Evolutionary conservation across 768 basidiomycete genomes (phyloP), one percentile per base, ranked within the genome.

Genomic region (Tubosaeta brunneosetosa): DNA sequence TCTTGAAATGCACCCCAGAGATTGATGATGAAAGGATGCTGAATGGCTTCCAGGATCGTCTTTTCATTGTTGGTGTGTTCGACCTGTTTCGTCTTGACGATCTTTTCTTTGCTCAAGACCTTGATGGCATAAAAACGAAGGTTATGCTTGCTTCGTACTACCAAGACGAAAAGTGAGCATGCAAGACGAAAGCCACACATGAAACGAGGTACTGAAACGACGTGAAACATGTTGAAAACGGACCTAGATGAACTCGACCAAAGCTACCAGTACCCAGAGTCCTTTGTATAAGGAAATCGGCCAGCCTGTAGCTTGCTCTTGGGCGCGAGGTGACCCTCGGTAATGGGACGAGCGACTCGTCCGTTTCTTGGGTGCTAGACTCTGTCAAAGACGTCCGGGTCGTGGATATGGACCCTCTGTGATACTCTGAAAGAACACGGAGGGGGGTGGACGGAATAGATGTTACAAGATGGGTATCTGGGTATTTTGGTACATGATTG

Each of bases 11-110:
- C 83, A 32, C 94, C 94, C 94, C 94, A 97, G 5, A 97, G 82
- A 67, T 94, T 97, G 74, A 97, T 84, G 61, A 97, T 90, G 71
- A 97, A 92, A 2, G 93, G 87, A 67, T 97, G 92, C 52, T 91
- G 84, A 5, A 97, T 86, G 22, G 79, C 78, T 44, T 85, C 81
- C 34, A 99, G 82, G 71, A 98, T 93, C 45, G 76, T 76, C 61
- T 92, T 86, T 70, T 99, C 97, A 61, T 90, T 94, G 68, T 94
- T 97, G 41, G 97, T 97, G 62, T 99, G 97, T 64, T 97, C 92
- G 46, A 97, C 84, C 68, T 99, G 97, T 73, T 97, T 97, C 71
- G 91, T 82, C 59, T 80, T 82, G 50, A 91, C 90, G 49, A 97
- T 88, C 66, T 91, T 88, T 55, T 94, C 92, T 68, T 97, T 97